A percentile compares a stretch with the other conserved stretches of the same genome.
Conservation (phyloP, 1,284 basidiomycete genomes). For the Irpex lacteus region DNA sequence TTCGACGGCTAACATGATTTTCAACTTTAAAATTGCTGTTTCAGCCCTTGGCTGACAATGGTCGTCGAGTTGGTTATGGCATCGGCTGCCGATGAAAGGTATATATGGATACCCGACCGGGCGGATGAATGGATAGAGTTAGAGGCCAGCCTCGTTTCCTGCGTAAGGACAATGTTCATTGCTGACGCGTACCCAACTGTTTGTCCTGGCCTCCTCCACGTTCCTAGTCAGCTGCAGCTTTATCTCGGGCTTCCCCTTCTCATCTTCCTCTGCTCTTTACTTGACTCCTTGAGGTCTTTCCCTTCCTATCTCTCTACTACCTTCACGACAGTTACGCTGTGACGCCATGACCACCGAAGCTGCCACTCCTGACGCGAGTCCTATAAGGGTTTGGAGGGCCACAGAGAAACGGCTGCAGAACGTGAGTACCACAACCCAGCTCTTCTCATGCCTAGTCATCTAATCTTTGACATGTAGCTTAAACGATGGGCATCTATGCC, state of each 20-base stretch:
- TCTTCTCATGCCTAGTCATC: constrained; percentile 7
- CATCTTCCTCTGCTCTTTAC: background rate
- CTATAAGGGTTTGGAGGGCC: background rate
- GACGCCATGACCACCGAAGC: background rate
- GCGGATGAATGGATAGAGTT: background rate
- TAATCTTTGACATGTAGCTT: constrained; percentile 16
- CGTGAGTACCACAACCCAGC: constrained; percentile 2
- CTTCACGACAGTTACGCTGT: background rate
- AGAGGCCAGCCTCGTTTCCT: constrained; percentile 8
- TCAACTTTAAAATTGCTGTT: background rate
- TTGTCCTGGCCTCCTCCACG: constrained; percentile 5
- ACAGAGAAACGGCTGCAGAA: background rate
- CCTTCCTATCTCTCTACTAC: background rate
- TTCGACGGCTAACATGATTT: background rate
- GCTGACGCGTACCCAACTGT: background rate
- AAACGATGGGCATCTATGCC: constrained; percentile 44
- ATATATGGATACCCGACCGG: background rate
- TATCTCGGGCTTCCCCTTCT: background rate
- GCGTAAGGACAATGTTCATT: constrained; percentile 1
- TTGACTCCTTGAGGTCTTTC: background rate
- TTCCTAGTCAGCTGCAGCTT: constrained; percentile 5
- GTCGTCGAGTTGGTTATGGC: background rate
- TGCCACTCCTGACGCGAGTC: background rate
- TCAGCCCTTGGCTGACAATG: constrained; percentile 1
- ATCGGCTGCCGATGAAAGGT: background rate